Evolutionary conservation across 1,139 yeast species (phyloP), one percentile per base, ranked within the genome.

Genomic region (Scheffersomyces quercinus): DNA sequence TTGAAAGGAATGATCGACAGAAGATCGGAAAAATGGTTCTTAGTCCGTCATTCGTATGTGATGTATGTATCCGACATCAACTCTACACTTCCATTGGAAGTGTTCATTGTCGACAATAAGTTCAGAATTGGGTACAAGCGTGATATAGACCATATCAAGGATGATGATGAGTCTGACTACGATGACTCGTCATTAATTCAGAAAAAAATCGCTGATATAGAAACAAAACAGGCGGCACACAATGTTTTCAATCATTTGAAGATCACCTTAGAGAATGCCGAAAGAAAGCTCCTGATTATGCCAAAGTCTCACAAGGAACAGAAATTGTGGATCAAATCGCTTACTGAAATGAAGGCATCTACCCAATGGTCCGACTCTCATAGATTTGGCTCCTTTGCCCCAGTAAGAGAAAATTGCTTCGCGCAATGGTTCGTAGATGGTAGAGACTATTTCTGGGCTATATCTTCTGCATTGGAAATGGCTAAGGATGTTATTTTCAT

Each of bases 401-500:
- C 99, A 0, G 81, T 91, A 1, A 73, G 99, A 50, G 68, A 81
- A 29, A 81, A 88, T 53, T 88, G 89, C 46, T 88, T 81, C 67
- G 97, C 97, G 4, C 96, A 93, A 61, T 93, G 96, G 95, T 85
- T 93, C 68, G 98, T 95, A 5, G 99, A 95, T 66, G 99, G 88
- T 3, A 73, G 98, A 58, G 99, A 95, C 64, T 88, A 95, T 64
- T 87, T 89, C 68, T 95, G 98, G 98, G 95, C 97, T 1, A 83
- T 91, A 4, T 88, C 96, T 35, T 82, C 90, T 5, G 99, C 98
- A 0, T 72, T 93, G 47, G 91, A 86, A 54, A 84, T 88, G 88
- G 99, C 99, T 1, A 84, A 84, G 55, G 99, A 93, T 68, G 95
- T 88, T 1, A 86, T 95, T 36, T 95, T 85, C 61, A 89, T 95